Evolutionary conservation across 495 filamentous ascomycete genomes (phyloP).

Genomic region (Penicillium macrosclerotiorum): DNA sequence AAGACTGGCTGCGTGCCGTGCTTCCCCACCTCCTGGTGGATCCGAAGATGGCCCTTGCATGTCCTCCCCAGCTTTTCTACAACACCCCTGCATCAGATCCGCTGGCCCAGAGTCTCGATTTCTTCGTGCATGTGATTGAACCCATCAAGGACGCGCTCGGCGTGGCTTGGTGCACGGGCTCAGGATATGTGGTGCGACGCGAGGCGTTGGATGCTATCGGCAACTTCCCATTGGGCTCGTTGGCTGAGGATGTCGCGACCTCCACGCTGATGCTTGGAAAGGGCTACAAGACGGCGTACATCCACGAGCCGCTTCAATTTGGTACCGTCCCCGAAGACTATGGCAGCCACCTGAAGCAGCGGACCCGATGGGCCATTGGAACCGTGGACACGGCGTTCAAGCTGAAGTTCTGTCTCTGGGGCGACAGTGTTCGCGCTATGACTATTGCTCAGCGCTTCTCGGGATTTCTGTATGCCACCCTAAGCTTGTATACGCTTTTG

Average conservation of each 20-base stretch:
- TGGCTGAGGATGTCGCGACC: slow-evolving; percentile 52
- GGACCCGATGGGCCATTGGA: slow-evolving; percentile 49
- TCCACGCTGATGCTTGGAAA: slow-evolving; percentile 46
- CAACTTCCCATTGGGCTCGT: slow-evolving; percentile 46
- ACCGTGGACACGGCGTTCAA: slow-evolving; percentile 44
- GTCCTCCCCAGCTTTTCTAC: slow-evolving; percentile 55
- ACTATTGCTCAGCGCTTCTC: slow-evolving; percentile 34
- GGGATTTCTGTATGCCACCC: slow-evolving; percentile 45
- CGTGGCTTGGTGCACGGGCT: slow-evolving; percentile 53
- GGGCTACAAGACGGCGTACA: slow-evolving; percentile 51
- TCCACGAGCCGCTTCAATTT: slow-evolving; percentile 51
- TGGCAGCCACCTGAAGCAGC: slow-evolving; percentile 49
- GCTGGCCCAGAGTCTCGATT: slow-evolving; percentile 45
- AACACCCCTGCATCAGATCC: slow-evolving; percentile 51
- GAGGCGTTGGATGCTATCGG: slow-evolving; percentile 50
- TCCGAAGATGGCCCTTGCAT: slow-evolving; percentile 47
- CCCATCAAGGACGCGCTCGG: slow-evolving; percentile 50
- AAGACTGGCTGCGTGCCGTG: slow-evolving; percentile 50
- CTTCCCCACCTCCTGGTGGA: slow-evolving; percentile 49
- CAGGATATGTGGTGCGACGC: slow-evolving; percentile 50
- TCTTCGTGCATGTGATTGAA: slow-evolving; percentile 49
- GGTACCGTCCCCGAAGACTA: slow-evolving; percentile 51
- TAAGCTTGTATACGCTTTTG: slow-evolving; percentile 42
- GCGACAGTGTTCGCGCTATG: slow-evolving; percentile 35
- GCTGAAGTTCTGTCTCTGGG: slow-evolving; percentile 45